These are phyloP conservation scores for Penicillium sp. DNA, from an alignment of 2,329 filamentous ascomycete genomes.

Conservation along the genomic window DNA sequence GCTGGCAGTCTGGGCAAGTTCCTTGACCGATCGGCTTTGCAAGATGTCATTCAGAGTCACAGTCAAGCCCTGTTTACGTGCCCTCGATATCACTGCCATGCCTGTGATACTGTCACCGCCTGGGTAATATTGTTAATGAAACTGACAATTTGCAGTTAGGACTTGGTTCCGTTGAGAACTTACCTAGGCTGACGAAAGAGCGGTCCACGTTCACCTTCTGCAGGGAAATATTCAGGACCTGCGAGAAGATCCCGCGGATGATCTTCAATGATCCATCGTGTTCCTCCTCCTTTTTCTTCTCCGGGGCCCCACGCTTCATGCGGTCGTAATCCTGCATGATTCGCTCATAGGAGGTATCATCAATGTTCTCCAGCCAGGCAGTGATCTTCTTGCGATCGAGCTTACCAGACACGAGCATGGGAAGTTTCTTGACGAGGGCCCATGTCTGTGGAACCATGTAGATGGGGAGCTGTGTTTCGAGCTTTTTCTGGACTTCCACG, in stretches of 20 bases:
- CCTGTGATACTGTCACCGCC: constrained; percentile 47
- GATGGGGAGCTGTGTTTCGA: constrained; percentile 48
- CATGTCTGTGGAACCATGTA: constrained; percentile 51
- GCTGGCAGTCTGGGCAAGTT: constrained; percentile 32
- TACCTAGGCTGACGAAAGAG: constrained; percentile 43
- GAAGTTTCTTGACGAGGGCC: constrained; percentile 46
- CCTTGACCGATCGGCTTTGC: constrained; percentile 37
- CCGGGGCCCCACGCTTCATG: constrained; percentile 29
- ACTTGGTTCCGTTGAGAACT: constrained; percentile 14
- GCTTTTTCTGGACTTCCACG: constrained; percentile 40
- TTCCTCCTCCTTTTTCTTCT: constrained; percentile 24
- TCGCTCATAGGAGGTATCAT: constrained; percentile 43
- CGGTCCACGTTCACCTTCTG: constrained; percentile 39
- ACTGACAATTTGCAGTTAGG: not conserved
- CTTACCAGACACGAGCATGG: constrained; percentile 42
- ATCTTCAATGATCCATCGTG: constrained; percentile 22
- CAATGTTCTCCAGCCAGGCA: constrained; percentile 50
- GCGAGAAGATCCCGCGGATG: constrained; percentile 38
- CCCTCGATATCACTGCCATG: constrained; percentile 43
- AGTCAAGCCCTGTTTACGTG: constrained; percentile 40
- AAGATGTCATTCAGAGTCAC: constrained; percentile 40
- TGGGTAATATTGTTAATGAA: constrained; percentile 19
- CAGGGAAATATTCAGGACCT: constrained; percentile 40
- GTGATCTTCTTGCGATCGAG: constrained; percentile 46
- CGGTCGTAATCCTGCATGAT: constrained; percentile 44